A percentile compares a stretch with the other conserved stretches of the same genome.
phyloP scores from a whole-genome alignment of 768 basidiomycete species.

The Mycena alexandri region DNA sequence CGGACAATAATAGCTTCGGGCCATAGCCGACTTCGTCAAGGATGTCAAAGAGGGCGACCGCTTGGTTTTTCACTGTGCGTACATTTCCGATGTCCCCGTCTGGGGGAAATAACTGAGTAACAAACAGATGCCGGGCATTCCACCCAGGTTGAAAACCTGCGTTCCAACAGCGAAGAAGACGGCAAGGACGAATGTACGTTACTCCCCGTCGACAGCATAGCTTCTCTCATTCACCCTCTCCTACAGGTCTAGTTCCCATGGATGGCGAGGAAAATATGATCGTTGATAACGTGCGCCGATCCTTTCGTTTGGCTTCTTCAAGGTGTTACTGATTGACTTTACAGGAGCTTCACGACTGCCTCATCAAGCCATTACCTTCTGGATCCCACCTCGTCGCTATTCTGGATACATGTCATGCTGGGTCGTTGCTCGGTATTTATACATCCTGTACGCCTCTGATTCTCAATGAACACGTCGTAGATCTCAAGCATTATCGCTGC shows the following conservation, averaged over 20 bases:
- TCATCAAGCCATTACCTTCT: constrained; percentile 22
- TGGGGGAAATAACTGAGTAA: too few relatives aligned
- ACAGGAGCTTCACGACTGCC: constrained; percentile 16
- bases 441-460: too few relatives aligned
- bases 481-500: constrained; percentile 36
- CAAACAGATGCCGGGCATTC: constrained; percentile 15
- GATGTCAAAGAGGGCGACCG: constrained; percentile 16
- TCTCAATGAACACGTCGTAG: background rate
- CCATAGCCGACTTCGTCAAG: constrained; percentile 20
- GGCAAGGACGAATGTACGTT: constrained; percentile 10
- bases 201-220: too few relatives aligned
- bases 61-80: constrained; percentile 8
- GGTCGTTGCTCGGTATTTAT: constrained; percentile 28
- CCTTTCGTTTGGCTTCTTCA: background rate
- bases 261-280: constrained; percentile 16
- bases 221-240: background rate
- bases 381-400: constrained; percentile 29
- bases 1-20: constrained; percentile 3
- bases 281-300: background rate
- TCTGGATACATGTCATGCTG: constrained; percentile 26
- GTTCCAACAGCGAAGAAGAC: background rate
- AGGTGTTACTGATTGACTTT: background rate
- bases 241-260: constrained; percentile 14
- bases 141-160: constrained; percentile 2
- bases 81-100: background rate